A percentile compares a stretch with the other conserved stretches of the same genome.
These are phyloP conservation scores for Fonsecaea erecta DNA, from an alignment of 2,329 filamentous ascomycete genomes.

Conservation along the genomic window DNA sequence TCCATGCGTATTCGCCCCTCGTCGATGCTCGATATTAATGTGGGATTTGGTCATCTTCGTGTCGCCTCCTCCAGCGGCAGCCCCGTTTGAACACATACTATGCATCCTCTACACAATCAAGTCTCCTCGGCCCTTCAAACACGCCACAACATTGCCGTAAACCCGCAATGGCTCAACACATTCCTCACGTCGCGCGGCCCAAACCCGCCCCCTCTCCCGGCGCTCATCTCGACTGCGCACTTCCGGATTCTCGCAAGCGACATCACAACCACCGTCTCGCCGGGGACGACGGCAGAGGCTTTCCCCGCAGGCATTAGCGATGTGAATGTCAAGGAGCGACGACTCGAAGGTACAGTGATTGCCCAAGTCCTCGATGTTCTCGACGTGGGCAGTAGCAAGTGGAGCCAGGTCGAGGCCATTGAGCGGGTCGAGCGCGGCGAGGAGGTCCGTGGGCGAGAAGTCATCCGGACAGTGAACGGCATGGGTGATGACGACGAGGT, in stretches of 20 bases:
- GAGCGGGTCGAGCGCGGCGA: conserved; percentile 58
- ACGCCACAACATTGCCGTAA: conserved; percentile 32
- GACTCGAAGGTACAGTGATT: conserved; percentile 65
- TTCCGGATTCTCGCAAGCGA: conserved; percentile 80
- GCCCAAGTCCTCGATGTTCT: conserved; percentile 87
- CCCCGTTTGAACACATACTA: too few relatives aligned
- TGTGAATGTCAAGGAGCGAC: conserved; percentile 59
- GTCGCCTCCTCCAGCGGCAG: too few relatives aligned
- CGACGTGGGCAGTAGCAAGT: conserved; percentile 77
- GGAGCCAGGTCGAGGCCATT: conserved; percentile 82
- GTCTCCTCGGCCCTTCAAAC: conserved; percentile 28
- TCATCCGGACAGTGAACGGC: conserved; percentile 72
- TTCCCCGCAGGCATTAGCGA: conserved; percentile 65
- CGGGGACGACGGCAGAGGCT: conserved; percentile 47
- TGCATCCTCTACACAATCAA: conserved; percentile 27
- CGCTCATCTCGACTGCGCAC: conserved; percentile 76
- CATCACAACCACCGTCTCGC: conserved; percentile 65
- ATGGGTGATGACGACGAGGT: conserved; percentile 51
- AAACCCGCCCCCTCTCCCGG: conserved; percentile 62
- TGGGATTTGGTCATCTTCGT: too few relatives aligned
- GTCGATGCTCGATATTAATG: too few relatives aligned
- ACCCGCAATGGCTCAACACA: conserved; percentile 48
- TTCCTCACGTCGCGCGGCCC: conserved; percentile 63
- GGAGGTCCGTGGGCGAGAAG: conserved; percentile 70
- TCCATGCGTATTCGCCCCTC: too few relatives aligned